These are phyloP conservation scores for Scutellaria minor DNA, from an alignment of 257 asterid genomes.

Conservation along the genomic window DNA sequence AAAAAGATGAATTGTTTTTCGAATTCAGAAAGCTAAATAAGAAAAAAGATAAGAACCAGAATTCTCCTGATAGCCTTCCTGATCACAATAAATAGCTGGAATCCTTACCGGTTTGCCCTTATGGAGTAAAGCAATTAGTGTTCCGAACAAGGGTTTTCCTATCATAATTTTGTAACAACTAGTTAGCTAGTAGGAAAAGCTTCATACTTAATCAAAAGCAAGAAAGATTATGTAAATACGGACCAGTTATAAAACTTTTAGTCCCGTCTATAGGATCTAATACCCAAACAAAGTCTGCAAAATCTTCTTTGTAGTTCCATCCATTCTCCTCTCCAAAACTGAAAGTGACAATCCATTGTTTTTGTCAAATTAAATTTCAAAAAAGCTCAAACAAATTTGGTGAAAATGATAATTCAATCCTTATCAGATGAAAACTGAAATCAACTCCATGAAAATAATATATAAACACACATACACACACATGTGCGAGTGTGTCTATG, in stretches of 20 bases:
- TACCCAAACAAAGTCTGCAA: conserved; percentile 91
- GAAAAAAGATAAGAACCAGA: conserved; percentile 15
- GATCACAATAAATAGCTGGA: conserved; percentile 30
- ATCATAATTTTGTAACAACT: conserved; percentile 24
- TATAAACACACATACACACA: not conserved
- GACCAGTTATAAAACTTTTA: conserved; percentile 95
- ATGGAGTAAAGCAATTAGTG: conserved; percentile 81
- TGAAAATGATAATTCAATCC: not conserved
- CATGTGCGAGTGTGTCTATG: not conserved
- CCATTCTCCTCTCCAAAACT: conserved; percentile 97
- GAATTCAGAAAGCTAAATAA: conserved; percentile 17
- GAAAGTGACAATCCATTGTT: conserved; percentile 27
- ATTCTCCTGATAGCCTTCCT: conserved; percentile 28
- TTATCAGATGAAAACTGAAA: conserved; percentile 12
- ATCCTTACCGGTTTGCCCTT: conserved; percentile 88
- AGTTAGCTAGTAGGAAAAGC: conserved; percentile 26
- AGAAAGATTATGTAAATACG: conserved; percentile 1
- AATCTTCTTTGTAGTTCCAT: conserved; percentile 74
- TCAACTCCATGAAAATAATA: not conserved
- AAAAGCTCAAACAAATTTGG: conserved; percentile 9
- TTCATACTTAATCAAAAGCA: conserved; percentile 12
- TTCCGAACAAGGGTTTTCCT: conserved; percentile 97
- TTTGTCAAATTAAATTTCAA: not conserved
- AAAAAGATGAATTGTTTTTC: not conserved
- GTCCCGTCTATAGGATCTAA: conserved; percentile 99